Evolutionary conservation across 345 rosid species (phyloP), one percentile per base, ranked within the genome.

Genomic region (Pugionium cornutum): DNA sequence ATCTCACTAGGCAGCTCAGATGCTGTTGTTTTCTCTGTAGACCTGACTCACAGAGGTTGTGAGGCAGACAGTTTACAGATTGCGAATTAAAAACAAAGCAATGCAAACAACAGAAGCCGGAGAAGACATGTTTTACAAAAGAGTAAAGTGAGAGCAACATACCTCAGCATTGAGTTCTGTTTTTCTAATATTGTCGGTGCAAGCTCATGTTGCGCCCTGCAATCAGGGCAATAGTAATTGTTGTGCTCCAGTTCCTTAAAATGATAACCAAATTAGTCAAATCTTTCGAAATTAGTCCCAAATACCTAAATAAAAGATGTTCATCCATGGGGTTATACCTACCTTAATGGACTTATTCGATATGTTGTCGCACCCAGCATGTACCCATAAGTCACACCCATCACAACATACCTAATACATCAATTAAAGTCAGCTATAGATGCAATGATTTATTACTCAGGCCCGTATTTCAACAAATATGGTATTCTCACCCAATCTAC

Each of bases 331-430:
- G 46, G 34, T 50, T 51, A 53, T 45, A 48, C 39, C 58, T 46
- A 94, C 99, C 96, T 88, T 83, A 36, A 94, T 76, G 47, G 62
- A 58, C 65, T 76, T 73, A 36, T 70, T 52, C 8, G 89, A 76
- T 69, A 94, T 85, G 65, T 85, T 83, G 79, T 83, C 98, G 70
- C 99, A 94, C 52, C 72, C 96, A 68, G 99, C 92, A 71, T 94
- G 99, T 50, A 90, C 89, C 99, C 99, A 94, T 71, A 88, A 78
- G 68, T 90, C 82, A 80, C 99, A 94, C 64, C 96, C 89, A 77
- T 94, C 97, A 74, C 99, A 94, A 64, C 98, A 88, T 31, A 92
- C 94, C 99, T 94, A 73, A n/a, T 32, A 62, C 56, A 68, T 63
- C 36, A 41, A 50, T 36, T 39, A 69, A 9, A 47, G n/a, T 68